Evolutionary conservation across 2,329 filamentous ascomycete species (phyloP).

Genomic region (Pseudonectria foliicola): DNA sequence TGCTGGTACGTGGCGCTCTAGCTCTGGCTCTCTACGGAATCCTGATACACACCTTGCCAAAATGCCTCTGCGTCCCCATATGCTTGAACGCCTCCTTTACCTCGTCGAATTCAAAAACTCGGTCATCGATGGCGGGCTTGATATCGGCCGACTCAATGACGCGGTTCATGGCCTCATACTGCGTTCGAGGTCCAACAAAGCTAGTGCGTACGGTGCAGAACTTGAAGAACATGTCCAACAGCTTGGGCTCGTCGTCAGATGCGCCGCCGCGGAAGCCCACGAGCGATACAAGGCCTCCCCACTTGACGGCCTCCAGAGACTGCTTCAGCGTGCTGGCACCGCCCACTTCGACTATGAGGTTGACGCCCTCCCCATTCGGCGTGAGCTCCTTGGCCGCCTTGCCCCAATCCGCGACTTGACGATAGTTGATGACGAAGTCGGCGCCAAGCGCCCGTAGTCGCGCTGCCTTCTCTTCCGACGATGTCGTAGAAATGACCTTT

Average conservation of each 20-base stretch:
- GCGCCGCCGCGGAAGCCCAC: slow-evolving; percentile 30
- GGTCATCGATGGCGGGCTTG: slow-evolving; percentile 40
- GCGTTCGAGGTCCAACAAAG: slow-evolving; percentile 36
- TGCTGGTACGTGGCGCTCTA: too few relatives aligned
- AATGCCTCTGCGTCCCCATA: slow-evolving; percentile 29
- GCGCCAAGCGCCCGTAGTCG: slow-evolving; percentile 39
- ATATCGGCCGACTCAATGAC: slow-evolving; percentile 40
- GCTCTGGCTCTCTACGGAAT: slow-evolving; percentile 8
- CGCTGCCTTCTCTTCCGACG: slow-evolving; percentile 36
- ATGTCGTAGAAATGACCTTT: slow-evolving; percentile 42
- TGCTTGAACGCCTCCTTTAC: slow-evolving; percentile 38
- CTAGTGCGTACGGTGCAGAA: slow-evolving; percentile 38
- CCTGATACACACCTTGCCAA: slow-evolving; percentile 32
- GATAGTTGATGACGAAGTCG: slow-evolving; percentile 45
- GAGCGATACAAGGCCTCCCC: slow-evolving; percentile 39
- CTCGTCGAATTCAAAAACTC: slow-evolving; percentile 38
- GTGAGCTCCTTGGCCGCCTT: slow-evolving; percentile 35
- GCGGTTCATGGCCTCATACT: slow-evolving; percentile 46
- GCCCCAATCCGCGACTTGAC: slow-evolving; percentile 38
- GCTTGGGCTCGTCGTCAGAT: slow-evolving; percentile 19
- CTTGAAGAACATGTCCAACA: slow-evolving; percentile 25
- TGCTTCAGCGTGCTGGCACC: slow-evolving; percentile 37
- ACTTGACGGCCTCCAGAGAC: slow-evolving; percentile 36
- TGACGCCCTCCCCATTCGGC: slow-evolving; percentile 34
- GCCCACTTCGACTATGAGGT: slow-evolving; percentile 42